Evolutionary conservation across 1,139 yeast species (phyloP).

Genomic region (Insectozyma bohioensis): DNA sequence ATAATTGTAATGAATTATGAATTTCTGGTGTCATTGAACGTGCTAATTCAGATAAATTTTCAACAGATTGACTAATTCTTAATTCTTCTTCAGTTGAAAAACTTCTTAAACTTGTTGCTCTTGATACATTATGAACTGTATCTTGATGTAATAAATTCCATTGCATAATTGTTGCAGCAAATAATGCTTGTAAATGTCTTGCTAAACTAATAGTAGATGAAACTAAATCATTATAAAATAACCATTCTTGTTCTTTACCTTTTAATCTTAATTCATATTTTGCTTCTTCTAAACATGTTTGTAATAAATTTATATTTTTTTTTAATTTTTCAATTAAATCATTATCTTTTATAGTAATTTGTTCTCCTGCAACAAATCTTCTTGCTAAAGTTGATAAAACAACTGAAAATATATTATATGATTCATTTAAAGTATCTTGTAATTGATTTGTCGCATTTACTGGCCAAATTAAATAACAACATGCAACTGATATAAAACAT

Average conservation of each 20-base stretch:
- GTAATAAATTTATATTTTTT: slow-evolving; percentile 38
- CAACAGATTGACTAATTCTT: slow-evolving; percentile 23
- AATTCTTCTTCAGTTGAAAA: slow-evolving; percentile 12
- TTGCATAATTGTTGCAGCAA: slow-evolving; percentile 68
- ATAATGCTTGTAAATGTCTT: slow-evolving; percentile 64
- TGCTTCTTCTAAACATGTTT: slow-evolving; percentile 56
- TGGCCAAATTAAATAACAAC: slow-evolving; percentile 68
- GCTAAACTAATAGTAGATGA: slow-evolving; percentile 52
- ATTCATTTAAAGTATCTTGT: slow-evolving; percentile 48
- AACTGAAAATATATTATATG: slow-evolving; percentile 54
- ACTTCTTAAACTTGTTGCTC: slow-evolving; percentile 10
- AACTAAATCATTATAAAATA: slow-evolving; percentile 45
- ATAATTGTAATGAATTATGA: slow-evolving; percentile 39
- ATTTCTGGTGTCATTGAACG: slow-evolving; percentile 10
- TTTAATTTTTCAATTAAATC: slow-evolving; percentile 39
- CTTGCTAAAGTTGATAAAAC: slow-evolving; percentile 50
- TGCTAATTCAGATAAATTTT: slow-evolving; percentile 20
- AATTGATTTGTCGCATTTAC: slow-evolving; percentile 53
- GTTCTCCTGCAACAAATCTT: slow-evolving; percentile 55
- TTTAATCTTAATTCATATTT: slow-evolving; percentile 54
- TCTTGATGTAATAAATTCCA: slow-evolving; percentile 44
- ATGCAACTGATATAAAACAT: slow-evolving; percentile 52
- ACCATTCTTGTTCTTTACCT: slow-evolving; percentile 59
- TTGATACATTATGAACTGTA: not conserved
- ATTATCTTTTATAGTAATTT: slow-evolving; percentile 37